Base-by-base conservation (phyloP, 495 filamentous ascomycete genomes). In the Penicillium malachiteum region DNA sequence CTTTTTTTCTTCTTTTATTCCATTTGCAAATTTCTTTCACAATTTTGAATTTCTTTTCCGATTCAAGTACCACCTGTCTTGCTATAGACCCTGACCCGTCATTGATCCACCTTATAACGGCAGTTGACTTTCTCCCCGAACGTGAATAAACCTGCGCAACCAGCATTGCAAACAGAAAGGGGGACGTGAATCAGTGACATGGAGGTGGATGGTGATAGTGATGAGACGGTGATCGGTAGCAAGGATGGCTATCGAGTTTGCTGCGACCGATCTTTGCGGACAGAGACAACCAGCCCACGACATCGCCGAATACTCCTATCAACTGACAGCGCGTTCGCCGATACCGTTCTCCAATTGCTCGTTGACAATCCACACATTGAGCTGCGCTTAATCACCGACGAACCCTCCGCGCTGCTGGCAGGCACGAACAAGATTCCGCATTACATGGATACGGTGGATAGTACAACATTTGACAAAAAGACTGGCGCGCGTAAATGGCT, bases 401-500 rank as follows among this genome's bases (percentile, higher is more conserved):
- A 78, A 59, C 72, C 76, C 7, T 74, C 70, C 9, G 76, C 76
- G 7, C 62, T 75, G 31, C 69, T 76, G 52, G 71, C 73, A 13
- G 72, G 73, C 16, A 67, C 68, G 37, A 78, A 69, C 55, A 76
- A 75, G 50, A 71, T 77, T 21, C 74, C 74, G 0, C 74, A 77
- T 59, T 77, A 78, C 49, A 77, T 75, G 71, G 76, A 78, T 50
- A 71, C 71, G 18, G 73, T 78, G 45, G 76, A 77, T 58, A 71
- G 69, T 38, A 69, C 70, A 37, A 77, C 74, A 1, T 77, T 78
- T 26, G 74, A 77, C 46, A 78, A 77, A 50, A 75, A 76, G 53
- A 76, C 70, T 2, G 68, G 73, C 1, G 71, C 74, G 12, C 68
- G 74, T 44, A 75, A 71, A 70, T 78, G 76, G 76, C 56, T 77